Evolutionary conservation across 768 basidiomycete species (phyloP).

Genomic region (Leccinum boreale): DNA sequence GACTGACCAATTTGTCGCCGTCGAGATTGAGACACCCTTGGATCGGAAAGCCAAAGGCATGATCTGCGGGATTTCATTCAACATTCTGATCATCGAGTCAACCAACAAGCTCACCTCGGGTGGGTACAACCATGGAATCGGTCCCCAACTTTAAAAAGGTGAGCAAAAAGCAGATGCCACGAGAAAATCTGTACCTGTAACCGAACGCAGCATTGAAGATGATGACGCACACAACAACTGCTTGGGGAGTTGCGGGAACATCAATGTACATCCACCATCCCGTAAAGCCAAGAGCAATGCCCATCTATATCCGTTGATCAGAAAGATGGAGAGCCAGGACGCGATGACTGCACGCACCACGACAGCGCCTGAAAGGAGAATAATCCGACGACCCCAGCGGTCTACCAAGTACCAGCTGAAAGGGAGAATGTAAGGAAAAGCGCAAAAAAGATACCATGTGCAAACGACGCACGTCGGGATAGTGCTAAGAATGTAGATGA

Average conservation of each 20-base stretch:
- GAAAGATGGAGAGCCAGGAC: conserved; percentile 1
- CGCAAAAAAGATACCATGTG: not conserved
- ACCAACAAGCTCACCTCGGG: conserved; percentile 56
- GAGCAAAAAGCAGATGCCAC: not conserved
- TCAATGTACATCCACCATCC: conserved; percentile 96
- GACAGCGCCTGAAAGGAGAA: conserved; percentile 82
- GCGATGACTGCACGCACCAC: conserved; percentile 45
- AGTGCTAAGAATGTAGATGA: conserved; percentile 77
- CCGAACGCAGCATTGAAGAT: conserved; percentile 94
- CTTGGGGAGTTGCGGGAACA: conserved; percentile 77
- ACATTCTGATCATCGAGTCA: not conserved
- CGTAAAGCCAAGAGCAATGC: conserved; percentile 68
- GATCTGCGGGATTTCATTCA: conserved; percentile 48
- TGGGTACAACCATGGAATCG: conserved; percentile 84
- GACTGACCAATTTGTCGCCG: conserved; percentile 71
- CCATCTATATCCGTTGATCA: conserved; percentile 56
- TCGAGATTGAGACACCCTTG: conserved; percentile 94
- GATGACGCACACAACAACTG: conserved; percentile 86
- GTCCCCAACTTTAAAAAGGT: conserved; percentile 60
- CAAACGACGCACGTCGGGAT: conserved; percentile 70
- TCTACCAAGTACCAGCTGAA: conserved; percentile 91
- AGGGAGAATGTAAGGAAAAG: conserved; percentile 6
- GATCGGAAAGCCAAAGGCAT: conserved; percentile 87
- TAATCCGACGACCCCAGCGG: conserved; percentile 83
- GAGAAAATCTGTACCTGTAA: conserved; percentile 51